Evolutionary conservation across 1,139 yeast species (phyloP).

Genomic region (Pneumocystis canis): DNA sequence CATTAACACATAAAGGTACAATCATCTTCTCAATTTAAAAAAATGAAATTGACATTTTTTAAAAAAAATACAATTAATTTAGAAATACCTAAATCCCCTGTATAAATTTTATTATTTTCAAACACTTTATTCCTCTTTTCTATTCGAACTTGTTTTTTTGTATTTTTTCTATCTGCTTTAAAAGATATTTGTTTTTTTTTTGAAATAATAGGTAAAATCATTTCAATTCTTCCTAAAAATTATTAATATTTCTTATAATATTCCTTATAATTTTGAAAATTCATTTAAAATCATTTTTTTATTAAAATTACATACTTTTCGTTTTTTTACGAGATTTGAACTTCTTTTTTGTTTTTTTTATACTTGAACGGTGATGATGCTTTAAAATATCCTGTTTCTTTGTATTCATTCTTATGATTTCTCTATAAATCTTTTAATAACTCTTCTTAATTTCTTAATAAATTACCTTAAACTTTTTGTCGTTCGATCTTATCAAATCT

Average conservation of each 20-base stretch:
- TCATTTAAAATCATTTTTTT: too few species aligned
- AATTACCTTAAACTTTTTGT: neutral
- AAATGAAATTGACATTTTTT: neutral
- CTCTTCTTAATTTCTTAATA: neutral
- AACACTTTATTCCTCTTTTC: constrained; percentile 44
- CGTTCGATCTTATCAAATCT: neutral
- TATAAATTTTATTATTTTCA: constrained; percentile 44
- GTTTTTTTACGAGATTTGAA: constrained; percentile 85
- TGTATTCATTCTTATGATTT: constrained; percentile 30
- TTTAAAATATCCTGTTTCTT: constrained; percentile 30
- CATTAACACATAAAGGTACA: constrained; percentile 62
- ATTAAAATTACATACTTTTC: constrained; percentile 48
- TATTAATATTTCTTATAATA: neutral
- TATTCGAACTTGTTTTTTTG: constrained; percentile 61
- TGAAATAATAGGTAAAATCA: constrained; percentile 34
- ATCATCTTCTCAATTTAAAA: constrained; percentile 31
- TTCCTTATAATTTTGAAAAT: too few species aligned
- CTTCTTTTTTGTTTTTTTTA: constrained; percentile 72
- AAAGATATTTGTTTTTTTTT: constrained; percentile 27
- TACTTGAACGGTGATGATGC: constrained; percentile 66
- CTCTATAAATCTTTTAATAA: neutral
- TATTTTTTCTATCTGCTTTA: constrained; percentile 64
- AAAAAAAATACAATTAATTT: constrained; percentile 39
- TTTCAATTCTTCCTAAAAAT: constrained; percentile 48
- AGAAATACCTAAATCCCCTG: constrained; percentile 66